phyloP scores from a whole-genome alignment of 768 basidiomycete species.

The Phanerodontia chrysosporium region DNA sequence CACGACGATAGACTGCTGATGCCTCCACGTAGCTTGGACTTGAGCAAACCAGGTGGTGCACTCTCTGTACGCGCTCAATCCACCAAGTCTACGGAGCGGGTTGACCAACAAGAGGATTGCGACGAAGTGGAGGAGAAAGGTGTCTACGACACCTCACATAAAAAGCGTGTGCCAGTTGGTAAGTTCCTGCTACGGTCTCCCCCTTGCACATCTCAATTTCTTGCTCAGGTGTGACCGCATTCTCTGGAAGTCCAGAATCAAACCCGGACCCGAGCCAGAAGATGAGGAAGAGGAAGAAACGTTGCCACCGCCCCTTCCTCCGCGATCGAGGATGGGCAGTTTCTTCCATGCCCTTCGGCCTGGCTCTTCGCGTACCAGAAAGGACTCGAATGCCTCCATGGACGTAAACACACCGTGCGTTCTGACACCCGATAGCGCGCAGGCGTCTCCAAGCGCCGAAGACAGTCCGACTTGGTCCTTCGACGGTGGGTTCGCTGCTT shows the following conservation, averaged over 20 bases:
- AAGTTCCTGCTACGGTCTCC: constrained; percentile 20
- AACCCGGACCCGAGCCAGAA: constrained; percentile 40
- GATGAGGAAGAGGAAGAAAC: constrained; percentile 21
- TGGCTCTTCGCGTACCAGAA: constrained; percentile 22
- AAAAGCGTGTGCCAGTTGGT: constrained; percentile 84
- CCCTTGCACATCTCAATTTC: not conserved
- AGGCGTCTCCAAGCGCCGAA: not conserved
- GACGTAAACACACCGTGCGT: constrained; percentile 7
- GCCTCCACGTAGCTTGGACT: constrained; percentile 4
- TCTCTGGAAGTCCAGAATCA: constrained; percentile 72
- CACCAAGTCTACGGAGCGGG: constrained; percentile 22
- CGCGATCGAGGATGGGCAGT: constrained; percentile 47
- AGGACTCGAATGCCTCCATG: constrained; percentile 21
- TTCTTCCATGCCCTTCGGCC: constrained; percentile 56
- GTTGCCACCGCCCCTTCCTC: constrained; percentile 24
- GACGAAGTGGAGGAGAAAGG: constrained; percentile 44
- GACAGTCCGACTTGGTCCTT: not conserved
- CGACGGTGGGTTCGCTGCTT: not conserved
- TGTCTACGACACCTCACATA: constrained; percentile 77
- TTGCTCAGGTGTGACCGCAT: constrained; percentile 75
- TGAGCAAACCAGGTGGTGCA: constrained; percentile 3
- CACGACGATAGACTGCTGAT: constrained; percentile 6
- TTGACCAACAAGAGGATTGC: constrained; percentile 33
- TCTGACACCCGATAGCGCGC: constrained; percentile 1
- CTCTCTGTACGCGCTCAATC: constrained; percentile 12